Percentiles rank a stretch among this genome's conserved stretches.
These are phyloP conservation scores for Solanum tacnaense DNA, from an alignment of 257 asterid species.

Conservation along the genomic window DNA sequence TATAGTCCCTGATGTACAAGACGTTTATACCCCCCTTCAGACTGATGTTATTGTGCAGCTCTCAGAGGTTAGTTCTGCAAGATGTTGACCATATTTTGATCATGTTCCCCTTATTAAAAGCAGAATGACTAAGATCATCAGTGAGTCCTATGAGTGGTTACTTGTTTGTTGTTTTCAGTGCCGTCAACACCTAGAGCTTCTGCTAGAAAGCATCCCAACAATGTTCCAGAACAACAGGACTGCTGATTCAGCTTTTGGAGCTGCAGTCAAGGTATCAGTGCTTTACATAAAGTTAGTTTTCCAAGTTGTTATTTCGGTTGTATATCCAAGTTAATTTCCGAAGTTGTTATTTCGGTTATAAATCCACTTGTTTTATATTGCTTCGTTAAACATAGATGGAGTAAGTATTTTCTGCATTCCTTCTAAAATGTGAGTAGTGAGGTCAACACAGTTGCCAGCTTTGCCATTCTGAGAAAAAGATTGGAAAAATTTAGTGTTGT, in stretches of 20 bases:
- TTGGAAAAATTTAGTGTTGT: neutral
- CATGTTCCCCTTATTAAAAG: neutral
- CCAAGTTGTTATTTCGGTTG: neutral
- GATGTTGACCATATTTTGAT: slow-evolving; percentile 1
- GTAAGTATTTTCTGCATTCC: neutral
- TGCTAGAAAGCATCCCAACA: slow-evolving; percentile 79
- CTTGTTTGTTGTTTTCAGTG: slow-evolving; percentile 41
- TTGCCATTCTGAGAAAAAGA: neutral
- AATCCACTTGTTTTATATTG: neutral
- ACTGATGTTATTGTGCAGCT: slow-evolving; percentile 88
- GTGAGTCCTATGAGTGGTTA: neutral
- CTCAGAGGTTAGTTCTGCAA: slow-evolving; percentile 55
- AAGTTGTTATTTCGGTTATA: neutral
- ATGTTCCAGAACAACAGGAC: slow-evolving; percentile 75
- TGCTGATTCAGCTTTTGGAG: slow-evolving; percentile 91
- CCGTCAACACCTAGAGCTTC: slow-evolving; percentile 73
- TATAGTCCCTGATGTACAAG: slow-evolving; percentile 94
- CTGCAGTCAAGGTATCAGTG: slow-evolving; percentile 71
- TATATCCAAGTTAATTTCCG: neutral
- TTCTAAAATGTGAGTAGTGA: neutral
- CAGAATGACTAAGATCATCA: neutral
- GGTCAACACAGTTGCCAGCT: neutral
- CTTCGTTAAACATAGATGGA: neutral
- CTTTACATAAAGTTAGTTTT: neutral
- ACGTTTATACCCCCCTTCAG: slow-evolving; percentile 90